phyloP scores from a whole-genome alignment of 139 green algal species.

The Deuterostichococcus epilithicus region DNA sequence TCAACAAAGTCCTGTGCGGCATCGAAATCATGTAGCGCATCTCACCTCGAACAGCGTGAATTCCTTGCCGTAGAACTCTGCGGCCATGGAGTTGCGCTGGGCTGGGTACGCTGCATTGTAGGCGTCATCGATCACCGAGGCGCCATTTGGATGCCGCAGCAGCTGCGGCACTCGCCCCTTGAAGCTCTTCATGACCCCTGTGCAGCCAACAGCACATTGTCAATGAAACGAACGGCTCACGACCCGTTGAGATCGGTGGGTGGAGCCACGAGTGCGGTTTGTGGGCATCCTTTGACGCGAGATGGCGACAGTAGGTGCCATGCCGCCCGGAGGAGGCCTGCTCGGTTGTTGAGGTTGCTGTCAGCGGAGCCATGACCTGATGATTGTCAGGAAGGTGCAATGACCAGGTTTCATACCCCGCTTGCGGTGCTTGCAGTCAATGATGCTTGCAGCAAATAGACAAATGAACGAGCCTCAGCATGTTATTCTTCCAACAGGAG shows the following conservation, averaged over 20 bases:
- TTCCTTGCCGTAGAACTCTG: constrained; percentile 79
- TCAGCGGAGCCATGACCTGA: constrained; percentile 56
- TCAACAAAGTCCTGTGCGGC: neutral
- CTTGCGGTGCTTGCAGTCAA: no score
- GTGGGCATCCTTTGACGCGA: neutral
- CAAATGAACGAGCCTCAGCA: constrained; percentile 22
- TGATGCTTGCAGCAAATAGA: neutral
- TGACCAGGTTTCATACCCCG: constrained; percentile 50
- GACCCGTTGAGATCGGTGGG: constrained; percentile 1
- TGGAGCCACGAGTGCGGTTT: neutral
- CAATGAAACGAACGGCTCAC: neutral
- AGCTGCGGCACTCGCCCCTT: constrained; percentile 67
- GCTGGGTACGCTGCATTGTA: constrained; percentile 48
- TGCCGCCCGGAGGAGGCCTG: neutral
- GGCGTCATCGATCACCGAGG: constrained; percentile 76
- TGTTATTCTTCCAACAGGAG: constrained; percentile 1
- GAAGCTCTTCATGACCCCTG: constrained; percentile 58
- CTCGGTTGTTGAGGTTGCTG: constrained; percentile 18
- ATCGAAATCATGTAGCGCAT: constrained; percentile 30
- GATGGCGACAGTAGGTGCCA: neutral
- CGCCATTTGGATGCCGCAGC: constrained; percentile 76
- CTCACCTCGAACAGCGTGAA: constrained; percentile 59
- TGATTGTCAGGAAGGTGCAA: neutral
- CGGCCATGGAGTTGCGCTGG: constrained; percentile 63
- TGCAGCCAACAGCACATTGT: neutral